Base-by-base conservation (phyloP, 345 rosid species). In the Lepidium sativum region DNA sequence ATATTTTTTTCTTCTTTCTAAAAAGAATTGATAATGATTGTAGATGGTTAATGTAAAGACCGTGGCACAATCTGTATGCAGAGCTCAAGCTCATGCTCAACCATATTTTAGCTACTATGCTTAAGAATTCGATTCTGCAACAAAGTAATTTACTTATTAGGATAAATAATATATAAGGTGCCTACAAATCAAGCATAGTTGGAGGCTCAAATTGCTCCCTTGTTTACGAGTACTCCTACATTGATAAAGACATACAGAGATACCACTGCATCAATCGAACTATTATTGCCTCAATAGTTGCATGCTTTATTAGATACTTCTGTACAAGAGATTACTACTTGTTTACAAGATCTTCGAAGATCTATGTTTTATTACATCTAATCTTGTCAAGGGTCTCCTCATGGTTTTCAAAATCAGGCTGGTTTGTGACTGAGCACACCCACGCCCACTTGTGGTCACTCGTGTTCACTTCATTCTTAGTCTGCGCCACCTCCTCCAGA, bases 401-500 rank as follows among this genome's bases (percentile, higher is more conserved):
- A 34, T 20, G 20, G 57, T 38, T 62, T 40, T 48, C 69, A 75
- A 92, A n/a, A 75, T 86, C 96, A 11, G 97, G 97, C 69, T 89
- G 98, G 60, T 77, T 89, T 59, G 86, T 89, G 21, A 87, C 83
- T 10, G 94, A 86, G 65, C 90, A 84, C 17, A 92, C 87, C 96
- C 97, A 89, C 1, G 95, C 95, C 97, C 98, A 89, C 75, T 86
- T 87, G 63, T 83, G 98, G 64, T 87, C 96, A 60, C 51, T 77
- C 0, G 82, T 67, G 58, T 87, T 66, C 25, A 89, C 96, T 80
- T 67, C 77, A 54, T 89, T 84, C 83, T 69, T 84, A 18, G 89
- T 79, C 66, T 51, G 54, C 2, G 89, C 91, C 68, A 92, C 88
- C 33, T 92, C 96, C 12, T 80, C 83, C 60, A 92, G 32, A 0